Base-by-base conservation (phyloP, 768 basidiomycete species). In the Cubamyces sp. region DNA sequence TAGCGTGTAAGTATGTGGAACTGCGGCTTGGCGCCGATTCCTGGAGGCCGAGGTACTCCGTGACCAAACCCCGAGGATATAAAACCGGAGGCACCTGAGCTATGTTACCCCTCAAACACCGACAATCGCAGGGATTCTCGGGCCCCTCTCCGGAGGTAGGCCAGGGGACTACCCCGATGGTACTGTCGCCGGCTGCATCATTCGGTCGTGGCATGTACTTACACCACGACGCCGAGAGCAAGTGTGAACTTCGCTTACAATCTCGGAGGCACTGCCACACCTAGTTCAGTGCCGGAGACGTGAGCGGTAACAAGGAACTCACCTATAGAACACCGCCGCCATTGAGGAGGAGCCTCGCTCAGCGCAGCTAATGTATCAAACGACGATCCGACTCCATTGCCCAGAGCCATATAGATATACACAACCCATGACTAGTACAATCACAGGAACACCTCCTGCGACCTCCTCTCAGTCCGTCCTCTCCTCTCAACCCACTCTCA, bases 331-430 rank as follows among this genome's bases (percentile, higher is more conserved):
- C 34, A 34, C 34, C 9, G 34, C 34, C 34, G 11, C 34, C 12
- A 23, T n/a, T 26, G 30, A 41, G 19, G 9, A 46, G 8, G 45
- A 14, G 45, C 42, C 15, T 46, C 43, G 45, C 6, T 11, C 8
- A 46, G 9, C n/a, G 16, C 43, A 45, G 26, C 34, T 28, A 18
- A 23, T 21, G 19, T 21, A 28, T 41, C 26, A 52, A 45, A 51
- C 23, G 28, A 45, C 18, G 57, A 45, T 15, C 26, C 53, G n/a
- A 43, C 49, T 34, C 34, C 34, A 41, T 43, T 51, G 41, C 49
- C 57, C 46, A 51, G 49, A 58, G 49, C 57, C 49, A 43, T 39
- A 49, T 59, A 59, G 57, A 51, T 45, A 52, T 51, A 59, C 34
- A 34, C 49, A 51, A 52, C 26, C 57, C 39, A 49, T 48, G 40